These are phyloP conservation scores for Margaritispora aquatica DNA, from an alignment of 495 filamentous ascomycete species.

Conservation along the genomic window DNA sequence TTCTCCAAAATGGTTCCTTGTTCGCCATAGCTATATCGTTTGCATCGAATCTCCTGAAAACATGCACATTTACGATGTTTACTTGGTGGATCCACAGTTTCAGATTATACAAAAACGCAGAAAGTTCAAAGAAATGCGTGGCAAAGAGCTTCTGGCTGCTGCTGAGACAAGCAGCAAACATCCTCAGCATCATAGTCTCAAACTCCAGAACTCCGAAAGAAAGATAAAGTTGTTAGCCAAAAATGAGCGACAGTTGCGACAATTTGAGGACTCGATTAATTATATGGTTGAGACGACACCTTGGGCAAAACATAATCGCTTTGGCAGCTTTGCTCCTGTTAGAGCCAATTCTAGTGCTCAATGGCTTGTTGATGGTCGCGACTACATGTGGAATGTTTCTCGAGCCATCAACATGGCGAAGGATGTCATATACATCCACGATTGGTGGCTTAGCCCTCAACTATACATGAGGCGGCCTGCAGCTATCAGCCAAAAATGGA, in stretches of 20 bases:
- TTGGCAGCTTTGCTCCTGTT: constrained; percentile 90
- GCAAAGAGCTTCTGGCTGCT: constrained; percentile 42
- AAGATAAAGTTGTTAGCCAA: constrained; percentile 87
- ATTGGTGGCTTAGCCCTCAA: constrained; percentile 98
- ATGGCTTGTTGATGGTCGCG: constrained; percentile 93
- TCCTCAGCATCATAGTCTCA: constrained; percentile 76
- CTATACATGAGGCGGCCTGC: constrained; percentile 93
- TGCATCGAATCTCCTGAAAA: constrained; percentile 97
- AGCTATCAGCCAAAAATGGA: constrained; percentile 98
- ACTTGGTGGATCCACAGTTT: constrained; percentile 85
- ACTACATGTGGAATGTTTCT: constrained; percentile 99
- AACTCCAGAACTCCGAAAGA: constrained; percentile 79
- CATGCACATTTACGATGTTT: constrained; percentile 99
- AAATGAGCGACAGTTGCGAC: constrained; percentile 79
- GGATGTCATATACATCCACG: constrained; percentile 98
- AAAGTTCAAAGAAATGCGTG: constrained; percentile 57
- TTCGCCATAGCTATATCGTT: constrained; percentile 95
- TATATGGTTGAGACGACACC: constrained; percentile 75
- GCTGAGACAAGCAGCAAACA: constrained; percentile 45
- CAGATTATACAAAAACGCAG: constrained; percentile 52
- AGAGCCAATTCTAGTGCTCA: constrained; percentile 82
- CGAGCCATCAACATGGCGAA: constrained; percentile 95
- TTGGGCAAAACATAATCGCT: constrained; percentile 80
- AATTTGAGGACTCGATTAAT: constrained; percentile 88
- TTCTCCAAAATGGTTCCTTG: constrained; percentile 92